Percentiles rank a stretch among this genome's conserved stretches.
Evolutionary conservation across 345 rosid genomes (phyloP).

Genomic region (Cardamine chenopodiifolia): DNA sequence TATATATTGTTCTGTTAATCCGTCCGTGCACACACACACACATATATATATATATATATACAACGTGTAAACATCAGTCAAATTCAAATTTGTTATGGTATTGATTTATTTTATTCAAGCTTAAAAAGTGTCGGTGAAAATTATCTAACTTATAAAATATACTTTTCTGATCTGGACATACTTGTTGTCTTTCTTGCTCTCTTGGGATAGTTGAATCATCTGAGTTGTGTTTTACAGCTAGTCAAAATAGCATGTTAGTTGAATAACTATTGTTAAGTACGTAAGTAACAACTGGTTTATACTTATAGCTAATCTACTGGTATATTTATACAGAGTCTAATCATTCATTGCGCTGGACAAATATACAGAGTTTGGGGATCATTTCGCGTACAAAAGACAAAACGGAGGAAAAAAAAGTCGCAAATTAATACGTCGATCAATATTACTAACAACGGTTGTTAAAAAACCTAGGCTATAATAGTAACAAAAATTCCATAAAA

Average conservation of each 20-base stretch:
- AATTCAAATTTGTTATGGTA: constrained; percentile 25
- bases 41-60: no score
- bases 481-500: no score
- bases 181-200: constrained; percentile 29
- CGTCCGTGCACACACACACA: constrained; percentile 19
- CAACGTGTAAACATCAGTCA: constrained; percentile 13
- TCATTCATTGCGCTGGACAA: constrained; percentile 20
- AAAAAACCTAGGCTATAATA: background rate
- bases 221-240: constrained; percentile 16
- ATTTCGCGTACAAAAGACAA: background rate
- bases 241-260: constrained; percentile 22
- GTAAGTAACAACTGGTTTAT: background rate
- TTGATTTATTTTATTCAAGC: constrained; percentile 18
- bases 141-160: constrained; percentile 12
- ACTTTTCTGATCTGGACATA: background rate
- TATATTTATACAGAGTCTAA: constrained; percentile 5
- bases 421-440: background rate
- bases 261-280: background rate
- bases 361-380: background rate
- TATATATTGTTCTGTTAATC: constrained; percentile 10
- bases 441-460: background rate
- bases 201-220: background rate
- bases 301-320: constrained; percentile 1
- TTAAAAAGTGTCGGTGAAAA: constrained; percentile 33
- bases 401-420: background rate